These are phyloP conservation scores for Arthrobotrys pseudoclavata DNA, from an alignment of 2,329 filamentous ascomycete genomes.

Conservation along the genomic window DNA sequence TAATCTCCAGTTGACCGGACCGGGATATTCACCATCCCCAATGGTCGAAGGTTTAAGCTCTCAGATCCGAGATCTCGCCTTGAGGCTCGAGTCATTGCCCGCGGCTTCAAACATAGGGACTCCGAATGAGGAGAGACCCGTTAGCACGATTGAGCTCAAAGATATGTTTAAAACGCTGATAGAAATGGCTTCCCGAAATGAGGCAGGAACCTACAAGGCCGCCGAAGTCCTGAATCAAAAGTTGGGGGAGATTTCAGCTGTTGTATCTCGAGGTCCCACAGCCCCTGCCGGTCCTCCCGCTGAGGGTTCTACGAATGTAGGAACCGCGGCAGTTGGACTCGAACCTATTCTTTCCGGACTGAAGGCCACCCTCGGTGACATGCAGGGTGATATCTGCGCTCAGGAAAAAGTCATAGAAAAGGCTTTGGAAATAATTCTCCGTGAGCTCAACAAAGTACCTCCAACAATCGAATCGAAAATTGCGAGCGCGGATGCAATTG, in stretches of 20 bases:
- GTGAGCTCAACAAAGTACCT: constrained; percentile 50
- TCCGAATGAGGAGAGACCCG: constrained; percentile 33
- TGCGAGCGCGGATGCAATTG: constrained; percentile 29
- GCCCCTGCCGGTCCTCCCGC: constrained; percentile 66
- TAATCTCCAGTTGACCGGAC: constrained; percentile 19
- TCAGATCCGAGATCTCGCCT: constrained; percentile 27
- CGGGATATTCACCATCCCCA: background rate
- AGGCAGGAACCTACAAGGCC: constrained; percentile 61
- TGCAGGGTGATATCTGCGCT: constrained; percentile 38
- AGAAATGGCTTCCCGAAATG: constrained; percentile 61
- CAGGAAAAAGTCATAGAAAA: constrained; percentile 56
- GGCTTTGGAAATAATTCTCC: constrained; percentile 57
- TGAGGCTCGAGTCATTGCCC: constrained; percentile 31
- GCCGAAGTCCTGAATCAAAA: constrained; percentile 62
- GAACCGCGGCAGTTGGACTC: constrained; percentile 88
- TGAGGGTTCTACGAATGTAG: constrained; percentile 74
- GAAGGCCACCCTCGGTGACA: constrained; percentile 80
- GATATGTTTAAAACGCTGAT: constrained; percentile 62
- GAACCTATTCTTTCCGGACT: constrained; percentile 88
- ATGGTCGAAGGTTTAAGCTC: constrained; percentile 25
- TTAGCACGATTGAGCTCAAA: constrained; percentile 61
- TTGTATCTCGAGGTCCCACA: constrained; percentile 70
- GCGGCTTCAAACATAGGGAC: background rate
- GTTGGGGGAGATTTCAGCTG: constrained; percentile 64
- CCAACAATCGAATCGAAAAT: constrained; percentile 43